Percentiles rank a stretch among this genome's conserved stretches.
Conservation (phyloP, 2,329 filamentous ascomycete species). For the Apiospora aurea region DNA sequence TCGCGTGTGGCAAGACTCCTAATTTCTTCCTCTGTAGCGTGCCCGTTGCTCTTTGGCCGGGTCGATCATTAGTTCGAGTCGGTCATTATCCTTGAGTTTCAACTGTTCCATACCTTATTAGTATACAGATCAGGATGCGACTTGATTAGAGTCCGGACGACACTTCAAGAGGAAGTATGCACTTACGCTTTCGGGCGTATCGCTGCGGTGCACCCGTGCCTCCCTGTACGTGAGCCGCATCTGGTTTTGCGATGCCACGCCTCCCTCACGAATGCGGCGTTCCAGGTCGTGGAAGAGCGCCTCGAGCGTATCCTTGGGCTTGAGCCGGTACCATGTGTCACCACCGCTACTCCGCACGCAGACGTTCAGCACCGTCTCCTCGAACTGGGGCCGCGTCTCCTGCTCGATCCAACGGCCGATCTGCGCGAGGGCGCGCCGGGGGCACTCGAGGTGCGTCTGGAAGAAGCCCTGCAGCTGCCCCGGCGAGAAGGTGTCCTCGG, state of each 20-base stretch:
- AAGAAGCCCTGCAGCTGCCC: constrained; percentile 21
- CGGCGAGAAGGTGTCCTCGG: constrained; percentile 5
- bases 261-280: not conserved
- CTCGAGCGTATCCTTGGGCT: not conserved
- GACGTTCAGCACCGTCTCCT: not conserved
- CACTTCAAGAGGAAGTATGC: not conserved
- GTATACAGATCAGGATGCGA: not conserved
- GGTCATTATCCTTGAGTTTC: not conserved
- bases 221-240: not conserved
- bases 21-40: not conserved
- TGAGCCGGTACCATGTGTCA: not conserved
- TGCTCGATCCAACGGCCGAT: constrained; percentile 6
- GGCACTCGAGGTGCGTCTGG: constrained; percentile 21
- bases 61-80: not conserved
- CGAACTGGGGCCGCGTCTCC: not conserved
- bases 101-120: not conserved
- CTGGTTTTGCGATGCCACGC: not conserved
- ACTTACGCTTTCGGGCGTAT: constrained; percentile 8
- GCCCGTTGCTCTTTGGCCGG: not conserved
- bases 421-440: not conserved
- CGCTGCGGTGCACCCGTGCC: not conserved
- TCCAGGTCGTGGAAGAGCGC: not conserved
- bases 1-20: not conserved
- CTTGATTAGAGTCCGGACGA: not conserved
- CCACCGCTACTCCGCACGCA: not conserved